These are phyloP conservation scores for Auricularia cornea DNA, from an alignment of 768 basidiomycete genomes.

Conservation along the genomic window DNA sequence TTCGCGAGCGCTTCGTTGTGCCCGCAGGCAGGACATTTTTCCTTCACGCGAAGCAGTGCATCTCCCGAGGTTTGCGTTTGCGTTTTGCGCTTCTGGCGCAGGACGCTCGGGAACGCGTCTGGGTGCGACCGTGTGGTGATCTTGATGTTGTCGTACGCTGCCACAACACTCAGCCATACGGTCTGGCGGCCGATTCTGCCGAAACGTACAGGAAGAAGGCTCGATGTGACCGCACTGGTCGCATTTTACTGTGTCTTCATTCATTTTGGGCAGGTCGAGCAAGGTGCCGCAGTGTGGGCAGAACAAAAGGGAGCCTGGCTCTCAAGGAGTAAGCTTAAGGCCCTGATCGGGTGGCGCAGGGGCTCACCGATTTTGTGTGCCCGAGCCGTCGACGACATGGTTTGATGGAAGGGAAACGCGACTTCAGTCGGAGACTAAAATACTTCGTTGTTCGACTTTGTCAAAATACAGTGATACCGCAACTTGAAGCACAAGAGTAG, in stretches of 20 bases:
- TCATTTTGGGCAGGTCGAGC: constrained; percentile 69
- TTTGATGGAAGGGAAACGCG: not conserved
- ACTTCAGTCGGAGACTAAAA: no score
- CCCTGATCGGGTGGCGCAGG: not conserved
- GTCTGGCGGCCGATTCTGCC: not conserved
- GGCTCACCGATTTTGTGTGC: constrained; percentile 43
- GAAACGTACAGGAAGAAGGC: constrained; percentile 79
- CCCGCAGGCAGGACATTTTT: constrained; percentile 84
- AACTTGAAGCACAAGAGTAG: no score
- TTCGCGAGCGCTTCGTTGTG: constrained; percentile 81
- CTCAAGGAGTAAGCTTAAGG: not conserved
- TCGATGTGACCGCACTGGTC: constrained; percentile 85
- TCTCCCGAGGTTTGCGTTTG: constrained; percentile 75
- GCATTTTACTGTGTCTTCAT: constrained; percentile 68
- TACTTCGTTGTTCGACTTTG: no score
- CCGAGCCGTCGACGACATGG: not conserved
- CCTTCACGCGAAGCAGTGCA: constrained; percentile 56
- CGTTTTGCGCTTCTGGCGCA: constrained; percentile 83
- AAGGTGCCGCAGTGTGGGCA: constrained; percentile 91
- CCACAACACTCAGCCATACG: not conserved
- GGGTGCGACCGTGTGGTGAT: constrained; percentile 88
- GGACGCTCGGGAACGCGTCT: constrained; percentile 85
- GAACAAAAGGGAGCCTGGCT: constrained; percentile 80
- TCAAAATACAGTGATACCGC: no score
- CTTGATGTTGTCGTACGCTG: constrained; percentile 88